A percentile compares a stretch with the other conserved stretches of the same genome.
Conservation (phyloP, 179 eudicot genomes). For the Silene coronaria region DNA sequence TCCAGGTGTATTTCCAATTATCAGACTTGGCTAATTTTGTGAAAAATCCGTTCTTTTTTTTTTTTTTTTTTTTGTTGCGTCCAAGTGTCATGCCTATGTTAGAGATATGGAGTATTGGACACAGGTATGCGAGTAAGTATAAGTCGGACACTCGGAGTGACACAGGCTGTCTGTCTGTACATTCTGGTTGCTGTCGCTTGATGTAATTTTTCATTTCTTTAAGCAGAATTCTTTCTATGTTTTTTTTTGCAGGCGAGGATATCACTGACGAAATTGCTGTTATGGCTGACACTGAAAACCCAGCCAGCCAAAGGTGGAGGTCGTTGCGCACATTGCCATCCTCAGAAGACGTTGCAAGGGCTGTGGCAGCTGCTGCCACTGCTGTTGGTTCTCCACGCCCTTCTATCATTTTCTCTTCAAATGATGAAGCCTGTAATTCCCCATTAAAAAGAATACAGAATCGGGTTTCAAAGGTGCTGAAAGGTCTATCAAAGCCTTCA, state of each 20-base stretch:
- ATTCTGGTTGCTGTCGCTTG: not conserved
- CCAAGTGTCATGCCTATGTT: too few relatives aligned
- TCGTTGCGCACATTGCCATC: slow-evolving; percentile 59
- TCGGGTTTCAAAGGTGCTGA: slow-evolving; percentile 61
- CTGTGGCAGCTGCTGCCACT: slow-evolving; percentile 69
- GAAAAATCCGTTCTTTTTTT: too few relatives aligned
- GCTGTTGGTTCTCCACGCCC: slow-evolving; percentile 67
- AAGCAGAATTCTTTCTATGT: not conserved
- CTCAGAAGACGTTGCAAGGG: slow-evolving; percentile 81
- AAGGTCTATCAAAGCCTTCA: slow-evolving; percentile 69
- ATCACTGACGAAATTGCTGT: slow-evolving; percentile 22
- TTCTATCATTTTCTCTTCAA: slow-evolving; percentile 65
- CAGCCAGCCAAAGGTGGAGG: slow-evolving; percentile 63
- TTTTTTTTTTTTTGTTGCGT: too few relatives aligned
- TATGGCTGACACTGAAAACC: slow-evolving; percentile 55
- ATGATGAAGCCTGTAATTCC: slow-evolving; percentile 52
- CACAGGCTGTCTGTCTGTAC: too few relatives aligned
- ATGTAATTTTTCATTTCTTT: slow-evolving; percentile 4
- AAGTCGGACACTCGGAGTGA: too few relatives aligned
- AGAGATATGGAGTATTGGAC: too few relatives aligned
- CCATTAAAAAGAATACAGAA: slow-evolving; percentile 65
- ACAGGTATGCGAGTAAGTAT: too few relatives aligned
- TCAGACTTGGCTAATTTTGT: too few relatives aligned
- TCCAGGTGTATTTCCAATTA: too few relatives aligned
- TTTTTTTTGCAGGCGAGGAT: slow-evolving; percentile 27